Evolutionary conservation across 129 eudicot genomes (phyloP), one percentile per base, ranked within the genome.

Genomic region (Oenanthe sinensis): DNA sequence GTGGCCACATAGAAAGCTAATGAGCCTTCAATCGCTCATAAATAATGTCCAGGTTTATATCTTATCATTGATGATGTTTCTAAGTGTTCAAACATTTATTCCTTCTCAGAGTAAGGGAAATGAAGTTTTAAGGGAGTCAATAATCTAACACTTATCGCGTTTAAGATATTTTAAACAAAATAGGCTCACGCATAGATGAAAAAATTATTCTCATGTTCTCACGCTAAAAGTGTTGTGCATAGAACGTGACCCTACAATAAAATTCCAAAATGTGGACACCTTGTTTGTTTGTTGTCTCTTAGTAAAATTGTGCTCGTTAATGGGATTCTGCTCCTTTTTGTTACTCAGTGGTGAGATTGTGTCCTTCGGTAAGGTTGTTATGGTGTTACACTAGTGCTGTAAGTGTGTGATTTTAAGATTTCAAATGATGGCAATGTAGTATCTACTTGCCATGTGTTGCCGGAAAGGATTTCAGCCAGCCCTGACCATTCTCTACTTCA

Each of bases 1-100:
- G 16, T 94, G 98, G 98, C 98, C 98, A 7, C 98, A 94, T 39
- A 80, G 98, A 49, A 94, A 91, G 84, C 86, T 94, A 42, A 86
- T 80, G 90, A 94, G 98, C 79, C 93, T 94, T 37, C 91, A 91
- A 83, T 85, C 96, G 49, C 91, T 94, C 36, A 94, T 94, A 60
- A 91, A 81, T 74, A 91, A 91, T 82, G 98, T 94, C 40, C 93
- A 94, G 92, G 98, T 90, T 50, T 8, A 30, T 22, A 1, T 39
- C 42, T 39, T 39, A 39, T 17, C 11, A 1, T 36, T 70, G 39
- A 5, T 39, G 13, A 48, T 9, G 17, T 26, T 19, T 49, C 44
- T 1, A 33, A 26, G 22, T 28, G 9, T 50, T 60, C 28, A 8
- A 24, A 2, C 3, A 3, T 20, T n/a, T 9, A 2, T 3, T 13